A percentile compares a stretch with the other conserved stretches of the same genome.
Evolutionary conservation across 177 flowering plant genomes (phyloP).

Genomic region (Vitis hybrid): DNA sequence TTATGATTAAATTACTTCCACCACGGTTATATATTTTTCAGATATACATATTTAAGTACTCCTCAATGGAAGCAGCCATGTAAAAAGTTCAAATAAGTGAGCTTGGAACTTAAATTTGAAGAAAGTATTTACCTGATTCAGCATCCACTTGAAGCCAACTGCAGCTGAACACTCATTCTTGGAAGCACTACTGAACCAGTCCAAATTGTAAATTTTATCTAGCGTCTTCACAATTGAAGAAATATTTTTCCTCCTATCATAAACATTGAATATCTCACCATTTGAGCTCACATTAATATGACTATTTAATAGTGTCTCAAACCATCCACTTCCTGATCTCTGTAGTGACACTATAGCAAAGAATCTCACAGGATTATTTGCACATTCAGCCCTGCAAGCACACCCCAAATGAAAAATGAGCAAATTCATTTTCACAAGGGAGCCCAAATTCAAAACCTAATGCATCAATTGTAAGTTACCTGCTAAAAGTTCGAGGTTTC

Average conservation of each 20-base stretch:
- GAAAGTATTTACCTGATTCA: conserved; percentile 56
- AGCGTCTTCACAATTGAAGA: conserved; percentile 51
- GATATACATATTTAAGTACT: neutral
- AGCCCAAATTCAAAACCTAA: neutral
- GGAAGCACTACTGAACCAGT: conserved; percentile 70
- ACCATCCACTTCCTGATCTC: conserved; percentile 91
- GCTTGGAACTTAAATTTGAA: neutral
- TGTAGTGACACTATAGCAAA: conserved; percentile 67
- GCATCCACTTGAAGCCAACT: conserved; percentile 88
- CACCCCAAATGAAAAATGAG: conserved; percentile 1
- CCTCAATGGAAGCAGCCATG: neutral
- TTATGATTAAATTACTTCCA: no score
- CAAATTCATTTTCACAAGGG: neutral
- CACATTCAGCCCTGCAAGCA: conserved; percentile 54
- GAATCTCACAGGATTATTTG: conserved; percentile 54
- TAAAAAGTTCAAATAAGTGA: neutral
- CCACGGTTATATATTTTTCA: no score
- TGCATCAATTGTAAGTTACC: conserved; percentile 31
- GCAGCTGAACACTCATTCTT: conserved; percentile 74
- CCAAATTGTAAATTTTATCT: conserved; percentile 65
- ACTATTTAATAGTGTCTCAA: conserved; percentile 69
- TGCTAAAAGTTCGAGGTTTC: conserved; percentile 58
- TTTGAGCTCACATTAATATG: conserved; percentile 69
- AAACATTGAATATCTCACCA: conserved; percentile 60
- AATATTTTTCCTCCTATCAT: conserved; percentile 46